Conservation (phyloP, 345 rosid species). For the Citrus australasica region DNA sequence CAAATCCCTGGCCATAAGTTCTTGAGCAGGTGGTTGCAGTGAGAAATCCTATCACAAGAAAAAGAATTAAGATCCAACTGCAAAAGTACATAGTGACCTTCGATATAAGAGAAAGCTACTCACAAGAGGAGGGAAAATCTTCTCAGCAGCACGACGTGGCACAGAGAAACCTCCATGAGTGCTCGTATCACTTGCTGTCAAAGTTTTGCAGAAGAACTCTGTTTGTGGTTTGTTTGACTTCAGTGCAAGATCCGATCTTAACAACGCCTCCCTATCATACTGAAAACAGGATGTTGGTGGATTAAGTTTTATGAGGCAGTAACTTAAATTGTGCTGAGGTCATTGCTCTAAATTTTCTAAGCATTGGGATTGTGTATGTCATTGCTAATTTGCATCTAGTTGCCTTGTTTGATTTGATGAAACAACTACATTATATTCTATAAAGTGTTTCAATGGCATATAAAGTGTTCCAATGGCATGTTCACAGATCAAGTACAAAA, state of each 20-base stretch:
- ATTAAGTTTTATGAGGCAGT: constrained; percentile 25
- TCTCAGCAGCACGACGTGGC: constrained; percentile 95
- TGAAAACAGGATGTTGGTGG: constrained; percentile 35
- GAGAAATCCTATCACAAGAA: constrained; percentile 65
- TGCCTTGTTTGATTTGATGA: background rate
- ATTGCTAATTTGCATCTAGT: background rate
- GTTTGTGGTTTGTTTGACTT: constrained; percentile 64
- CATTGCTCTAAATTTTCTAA: background rate
- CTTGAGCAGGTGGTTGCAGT: constrained; percentile 95
- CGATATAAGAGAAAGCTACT: constrained; percentile 8
- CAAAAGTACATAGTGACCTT: background rate
- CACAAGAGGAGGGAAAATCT: constrained; percentile 89
- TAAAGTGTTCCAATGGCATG: background rate
- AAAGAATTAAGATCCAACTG: constrained; percentile 12
- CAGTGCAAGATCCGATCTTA: constrained; percentile 88
- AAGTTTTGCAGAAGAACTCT: constrained; percentile 91
- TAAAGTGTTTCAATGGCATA: background rate
- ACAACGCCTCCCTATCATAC: constrained; percentile 84
- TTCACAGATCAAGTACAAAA: constrained; percentile 10
- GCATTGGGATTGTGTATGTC: background rate
- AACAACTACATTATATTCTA: background rate
- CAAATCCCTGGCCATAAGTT: constrained; percentile 86
- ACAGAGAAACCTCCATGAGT: constrained; percentile 99
- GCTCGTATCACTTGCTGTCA: constrained; percentile 98
- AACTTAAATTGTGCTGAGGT: constrained; percentile 1